Percentiles rank a stretch among this genome's conserved stretches.
These are phyloP conservation scores for Scorias spongiosa DNA, from an alignment of 2,329 filamentous ascomycete genomes.

Conservation along the genomic window DNA sequence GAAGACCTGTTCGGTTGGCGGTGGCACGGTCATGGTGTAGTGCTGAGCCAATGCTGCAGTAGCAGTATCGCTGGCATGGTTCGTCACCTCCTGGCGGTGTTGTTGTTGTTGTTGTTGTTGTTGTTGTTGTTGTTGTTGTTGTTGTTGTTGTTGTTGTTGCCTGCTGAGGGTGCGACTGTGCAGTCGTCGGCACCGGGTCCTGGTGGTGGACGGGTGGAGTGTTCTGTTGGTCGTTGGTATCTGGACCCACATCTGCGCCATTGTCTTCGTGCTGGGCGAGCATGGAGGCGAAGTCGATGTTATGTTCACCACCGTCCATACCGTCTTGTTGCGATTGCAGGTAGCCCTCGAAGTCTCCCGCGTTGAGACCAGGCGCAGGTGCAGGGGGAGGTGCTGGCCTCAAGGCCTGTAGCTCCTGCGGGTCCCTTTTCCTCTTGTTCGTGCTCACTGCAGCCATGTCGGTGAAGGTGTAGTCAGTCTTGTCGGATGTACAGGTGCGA, in stretches of 20 bases:
- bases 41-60: slow-evolving; percentile 39
- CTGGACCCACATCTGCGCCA: slow-evolving; percentile 4
- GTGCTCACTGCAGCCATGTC: slow-evolving; percentile 12
- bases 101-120: neutral
- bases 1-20: slow-evolving; percentile 39
- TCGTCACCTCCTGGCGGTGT: slow-evolving; percentile 18
- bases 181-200: slow-evolving; percentile 35
- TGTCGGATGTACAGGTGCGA: too few species aligned
- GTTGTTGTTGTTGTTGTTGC: neutral
- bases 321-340: slow-evolving; percentile 23
- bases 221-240: slow-evolving; percentile 7
- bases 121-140: neutral
- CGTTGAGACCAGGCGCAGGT: slow-evolving; percentile 13
- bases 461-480: neutral
- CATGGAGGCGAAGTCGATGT: slow-evolving; percentile 26
- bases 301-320: slow-evolving; percentile 22
- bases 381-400: slow-evolving; percentile 10
- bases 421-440: slow-evolving; percentile 33
- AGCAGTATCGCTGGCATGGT: slow-evolving; percentile 41
- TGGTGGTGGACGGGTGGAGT: slow-evolving; percentile 13
- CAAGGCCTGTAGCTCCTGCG: slow-evolving; percentile 26
- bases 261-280: slow-evolving; percentile 18
- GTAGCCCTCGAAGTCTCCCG: slow-evolving; percentile 14
- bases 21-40: slow-evolving; percentile 40
- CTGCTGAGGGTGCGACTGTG: slow-evolving; percentile 3